These are phyloP conservation scores for Claviceps fusiformis DNA, from an alignment of 2,329 filamentous ascomycete genomes.

Conservation along the genomic window DNA sequence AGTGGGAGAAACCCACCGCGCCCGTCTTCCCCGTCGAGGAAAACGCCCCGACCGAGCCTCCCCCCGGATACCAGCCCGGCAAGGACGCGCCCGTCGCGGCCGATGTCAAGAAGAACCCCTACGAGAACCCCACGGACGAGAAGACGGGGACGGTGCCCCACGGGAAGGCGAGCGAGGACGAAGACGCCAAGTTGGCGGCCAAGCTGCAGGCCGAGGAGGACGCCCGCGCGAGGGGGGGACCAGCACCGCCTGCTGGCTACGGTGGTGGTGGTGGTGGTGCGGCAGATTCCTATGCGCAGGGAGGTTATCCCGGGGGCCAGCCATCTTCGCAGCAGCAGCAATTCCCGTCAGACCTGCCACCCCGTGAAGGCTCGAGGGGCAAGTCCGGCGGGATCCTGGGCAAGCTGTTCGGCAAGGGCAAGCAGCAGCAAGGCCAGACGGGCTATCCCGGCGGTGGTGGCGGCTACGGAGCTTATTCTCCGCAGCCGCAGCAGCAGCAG, in stretches of 20 bases:
- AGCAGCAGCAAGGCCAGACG: slow-evolving; percentile 2
- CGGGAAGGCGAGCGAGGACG: slow-evolving; percentile 26
- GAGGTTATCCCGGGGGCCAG: slow-evolving; percentile 5
- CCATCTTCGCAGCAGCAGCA: slow-evolving; percentile 8
- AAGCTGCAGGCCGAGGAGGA: slow-evolving; percentile 77
- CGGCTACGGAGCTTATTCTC: slow-evolving; percentile 1
- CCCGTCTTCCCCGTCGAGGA: slow-evolving; percentile 43
- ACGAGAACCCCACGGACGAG: slow-evolving; percentile 27
- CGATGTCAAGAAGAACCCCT: slow-evolving; percentile 60
- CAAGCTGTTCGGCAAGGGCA: slow-evolving; percentile 36
- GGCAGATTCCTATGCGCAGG: slow-evolving; percentile 15
- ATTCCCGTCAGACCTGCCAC: slow-evolving; percentile 28
- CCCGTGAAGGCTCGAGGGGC: slow-evolving; percentile 25
- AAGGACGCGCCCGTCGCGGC: slow-evolving; percentile 21
- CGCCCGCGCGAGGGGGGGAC: slow-evolving; percentile 33
- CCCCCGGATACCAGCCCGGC: slow-evolving; percentile 50
- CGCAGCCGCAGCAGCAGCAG: not conserved
- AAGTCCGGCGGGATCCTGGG: slow-evolving; percentile 29
- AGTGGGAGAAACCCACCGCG: slow-evolving; percentile 74
- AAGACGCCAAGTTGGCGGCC: slow-evolving; percentile 62
- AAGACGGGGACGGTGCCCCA: slow-evolving; percentile 12
- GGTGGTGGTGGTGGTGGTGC: slow-evolving; percentile 3
- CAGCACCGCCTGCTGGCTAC: slow-evolving; percentile 21
- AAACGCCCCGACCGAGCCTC: slow-evolving; percentile 41
- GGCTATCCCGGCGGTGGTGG: slow-evolving; percentile 13